Conservation (phyloP, 805 yeast species). For the Wickerhamiella bombiphila region DNA sequence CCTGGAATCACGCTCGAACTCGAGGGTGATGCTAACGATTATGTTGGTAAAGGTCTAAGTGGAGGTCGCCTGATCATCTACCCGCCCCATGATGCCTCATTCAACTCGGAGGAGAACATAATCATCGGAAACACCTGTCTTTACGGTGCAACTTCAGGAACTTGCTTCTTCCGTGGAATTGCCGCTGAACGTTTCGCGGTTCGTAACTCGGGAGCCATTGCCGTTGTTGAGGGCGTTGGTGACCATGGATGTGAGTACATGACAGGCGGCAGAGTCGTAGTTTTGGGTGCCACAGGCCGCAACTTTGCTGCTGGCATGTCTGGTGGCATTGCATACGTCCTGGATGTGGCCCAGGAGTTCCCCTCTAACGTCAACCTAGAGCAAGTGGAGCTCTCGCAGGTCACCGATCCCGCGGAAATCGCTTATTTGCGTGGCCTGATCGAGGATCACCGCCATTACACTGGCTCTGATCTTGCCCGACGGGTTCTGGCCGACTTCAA, state of each 20-base stretch:
- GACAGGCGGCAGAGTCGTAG: conserved; percentile 98
- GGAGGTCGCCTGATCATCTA: conserved; percentile 89
- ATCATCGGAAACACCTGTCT: conserved; percentile 94
- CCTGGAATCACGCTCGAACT: conserved; percentile 89
- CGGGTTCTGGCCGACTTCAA: conserved; percentile 74
- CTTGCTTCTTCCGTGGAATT: conserved; percentile 87
- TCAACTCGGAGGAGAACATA: conserved; percentile 92
- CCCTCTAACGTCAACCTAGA: conserved; percentile 62
- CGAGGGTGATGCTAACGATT: conserved; percentile 96
- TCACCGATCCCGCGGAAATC: conserved; percentile 80
- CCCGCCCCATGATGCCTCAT: conserved; percentile 72
- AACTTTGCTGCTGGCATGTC: conserved; percentile 97
- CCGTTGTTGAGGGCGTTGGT: conserved; percentile 94
- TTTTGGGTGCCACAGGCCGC: conserved; percentile 81
- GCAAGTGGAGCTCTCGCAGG: conserved; percentile 62
- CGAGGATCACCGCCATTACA: conserved; percentile 91
- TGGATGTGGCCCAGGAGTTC: conserved; percentile 90
- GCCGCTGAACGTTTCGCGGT: conserved; percentile 98
- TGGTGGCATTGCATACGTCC: conserved; percentile 96
- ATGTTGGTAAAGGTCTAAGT: conserved; percentile 92
- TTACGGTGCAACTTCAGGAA: conserved; percentile 94
- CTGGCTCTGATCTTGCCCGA: conserved; percentile 81
- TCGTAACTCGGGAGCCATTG: conserved; percentile 95
- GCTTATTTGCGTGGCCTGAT: conserved; percentile 85
- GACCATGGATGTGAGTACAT: conserved; percentile 98